phyloP scores from a whole-genome alignment of 805 yeast genomes.

The Myxozyma kluyveri region DNA sequence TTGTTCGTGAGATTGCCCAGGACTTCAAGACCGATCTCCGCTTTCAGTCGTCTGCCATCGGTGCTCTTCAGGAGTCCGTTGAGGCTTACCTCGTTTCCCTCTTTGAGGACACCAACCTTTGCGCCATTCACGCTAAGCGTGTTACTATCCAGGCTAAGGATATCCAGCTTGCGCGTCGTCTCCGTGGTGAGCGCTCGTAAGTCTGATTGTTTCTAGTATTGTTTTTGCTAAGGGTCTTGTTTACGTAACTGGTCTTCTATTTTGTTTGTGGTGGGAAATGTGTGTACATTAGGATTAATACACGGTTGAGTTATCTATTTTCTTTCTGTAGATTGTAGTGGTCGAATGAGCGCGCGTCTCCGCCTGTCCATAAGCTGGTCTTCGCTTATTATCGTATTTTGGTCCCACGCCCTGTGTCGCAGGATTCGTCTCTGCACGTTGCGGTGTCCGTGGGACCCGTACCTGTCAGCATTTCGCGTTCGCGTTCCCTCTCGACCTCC shows the following conservation, averaged over 20 bases:
- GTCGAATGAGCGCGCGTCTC: conserved; percentile 20
- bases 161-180: conserved; percentile 86
- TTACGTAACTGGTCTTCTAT: conserved; percentile 10
- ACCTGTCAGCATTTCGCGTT: conserved; percentile 2
- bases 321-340: conserved; percentile 10
- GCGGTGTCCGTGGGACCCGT: too few species aligned
- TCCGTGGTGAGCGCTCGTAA: conserved; percentile 60
- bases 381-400: conserved; percentile 18
- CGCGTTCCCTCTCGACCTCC: neutral
- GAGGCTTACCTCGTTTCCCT: conserved; percentile 84
- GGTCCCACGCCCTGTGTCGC: conserved; percentile 24
- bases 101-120: conserved; percentile 85
- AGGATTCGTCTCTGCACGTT: too few species aligned
- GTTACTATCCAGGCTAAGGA: conserved; percentile 91
- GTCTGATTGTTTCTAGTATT: neutral
- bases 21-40: conserved; percentile 83
- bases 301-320: conserved; percentile 10
- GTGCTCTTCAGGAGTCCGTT: conserved; percentile 87
- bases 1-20: conserved; percentile 85
- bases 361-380: conserved; percentile 30
- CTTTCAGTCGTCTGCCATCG: conserved; percentile 86
- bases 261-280: conserved; percentile 10
- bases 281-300: conserved; percentile 26
- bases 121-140: conserved; percentile 93
- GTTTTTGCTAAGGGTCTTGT: conserved; percentile 8